phyloP scores from a whole-genome alignment of 2,329 filamentous ascomycete genomes.

The Pseudogymnoascus sp. region DNA sequence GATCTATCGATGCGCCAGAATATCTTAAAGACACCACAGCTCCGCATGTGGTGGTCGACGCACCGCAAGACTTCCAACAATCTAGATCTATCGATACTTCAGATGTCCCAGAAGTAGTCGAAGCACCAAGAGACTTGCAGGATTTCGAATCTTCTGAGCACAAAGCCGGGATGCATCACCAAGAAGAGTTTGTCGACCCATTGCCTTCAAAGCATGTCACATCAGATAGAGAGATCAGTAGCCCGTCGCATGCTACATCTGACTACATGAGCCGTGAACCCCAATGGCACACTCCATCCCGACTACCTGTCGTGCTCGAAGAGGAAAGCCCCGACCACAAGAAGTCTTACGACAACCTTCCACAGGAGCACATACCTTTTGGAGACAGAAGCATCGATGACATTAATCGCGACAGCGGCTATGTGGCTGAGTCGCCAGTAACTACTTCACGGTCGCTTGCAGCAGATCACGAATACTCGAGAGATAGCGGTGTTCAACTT shows the following conservation, averaged over 20 bases:
- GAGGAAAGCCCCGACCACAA: neutral
- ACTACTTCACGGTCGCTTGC: slow-evolving; percentile 11
- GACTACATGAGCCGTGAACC: neutral
- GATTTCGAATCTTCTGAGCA: neutral
- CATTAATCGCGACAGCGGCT: slow-evolving; percentile 43
- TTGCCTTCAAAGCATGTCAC: neutral
- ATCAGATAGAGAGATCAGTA: neutral
- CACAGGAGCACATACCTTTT: neutral
- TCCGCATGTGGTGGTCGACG: neutral
- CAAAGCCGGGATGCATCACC: neutral
- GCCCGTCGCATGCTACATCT: neutral
- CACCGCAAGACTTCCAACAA: neutral
- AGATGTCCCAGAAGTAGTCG: neutral
- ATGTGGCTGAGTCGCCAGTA: slow-evolving; percentile 40
- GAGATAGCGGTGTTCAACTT: slow-evolving; percentile 51
- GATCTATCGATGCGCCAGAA: neutral
- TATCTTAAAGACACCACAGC: neutral
- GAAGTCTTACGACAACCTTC: neutral
- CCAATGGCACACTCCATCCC: neutral
- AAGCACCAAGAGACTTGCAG: neutral
- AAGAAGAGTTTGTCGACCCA: neutral
- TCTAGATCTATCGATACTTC: neutral
- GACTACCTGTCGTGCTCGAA: slow-evolving; percentile 4
- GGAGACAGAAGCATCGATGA: slow-evolving; percentile 25
- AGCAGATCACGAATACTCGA: neutral